phyloP scores from a whole-genome alignment of 2,329 filamentous ascomycete species.

The Ceratocystis lukuohia region DNA sequence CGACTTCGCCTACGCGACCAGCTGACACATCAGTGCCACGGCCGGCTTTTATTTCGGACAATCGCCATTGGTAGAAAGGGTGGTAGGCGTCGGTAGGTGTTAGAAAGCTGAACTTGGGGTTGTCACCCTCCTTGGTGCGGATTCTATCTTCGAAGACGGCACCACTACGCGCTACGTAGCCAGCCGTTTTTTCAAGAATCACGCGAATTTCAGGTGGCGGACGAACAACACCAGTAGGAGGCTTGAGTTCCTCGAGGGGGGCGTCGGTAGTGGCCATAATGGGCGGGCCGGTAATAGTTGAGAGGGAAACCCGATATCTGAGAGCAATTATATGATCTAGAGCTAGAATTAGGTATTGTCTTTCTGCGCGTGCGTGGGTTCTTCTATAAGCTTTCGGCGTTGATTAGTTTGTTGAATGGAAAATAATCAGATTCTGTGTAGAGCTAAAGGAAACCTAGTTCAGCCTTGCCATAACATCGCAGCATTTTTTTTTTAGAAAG shows the following conservation, averaged over 20 bases:
- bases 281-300: not conserved
- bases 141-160: slow-evolving; percentile 68
- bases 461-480: slow-evolving; percentile 2
- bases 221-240: slow-evolving; percentile 70
- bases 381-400: not conserved
- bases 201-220: slow-evolving; percentile 78
- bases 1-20: slow-evolving; percentile 54
- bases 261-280: slow-evolving; percentile 28
- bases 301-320: not conserved
- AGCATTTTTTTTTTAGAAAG: slow-evolving; percentile 1
- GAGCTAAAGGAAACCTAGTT: not conserved
- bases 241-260: slow-evolving; percentile 55
- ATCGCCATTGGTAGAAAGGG: slow-evolving; percentile 79
- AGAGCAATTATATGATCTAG: not conserved
- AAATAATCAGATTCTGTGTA: not conserved
- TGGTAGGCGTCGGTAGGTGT: slow-evolving; percentile 70
- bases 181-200: slow-evolving; percentile 85
- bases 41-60: slow-evolving; percentile 72
- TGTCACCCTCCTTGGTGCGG: slow-evolving; percentile 67
- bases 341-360: not conserved
- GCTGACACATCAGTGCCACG: slow-evolving; percentile 67
- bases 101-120: slow-evolving; percentile 87
- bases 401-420: not conserved
- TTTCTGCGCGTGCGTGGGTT: not conserved
- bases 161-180: slow-evolving; percentile 64